Conservation (phyloP, 192 early-diverging fungal species). For the Allomyces macrogynus region DNA sequence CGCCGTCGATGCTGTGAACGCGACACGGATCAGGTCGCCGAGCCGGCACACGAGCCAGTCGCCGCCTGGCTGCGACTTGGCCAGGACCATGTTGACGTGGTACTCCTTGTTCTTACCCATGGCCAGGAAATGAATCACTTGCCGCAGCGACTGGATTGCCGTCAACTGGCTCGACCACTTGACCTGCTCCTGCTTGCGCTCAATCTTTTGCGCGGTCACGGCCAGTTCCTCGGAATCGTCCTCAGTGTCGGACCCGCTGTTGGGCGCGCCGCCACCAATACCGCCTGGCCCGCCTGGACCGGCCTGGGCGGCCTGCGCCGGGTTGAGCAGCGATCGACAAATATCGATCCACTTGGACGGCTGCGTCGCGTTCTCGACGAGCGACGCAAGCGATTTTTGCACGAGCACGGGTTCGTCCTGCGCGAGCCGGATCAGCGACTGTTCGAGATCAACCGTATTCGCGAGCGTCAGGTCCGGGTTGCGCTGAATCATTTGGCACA, state of each 20-base stretch:
- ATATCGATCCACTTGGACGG: too few species aligned
- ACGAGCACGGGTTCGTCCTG: not conserved
- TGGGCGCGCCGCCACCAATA: conserved; percentile 3
- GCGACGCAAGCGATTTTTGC: conserved; percentile 2
- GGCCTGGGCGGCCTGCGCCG: too few species aligned
- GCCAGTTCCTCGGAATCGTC: conserved; percentile 16
- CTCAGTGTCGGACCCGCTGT: conserved; percentile 23
- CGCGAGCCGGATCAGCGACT: not conserved
- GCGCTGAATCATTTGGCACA: not conserved
- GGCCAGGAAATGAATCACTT: conserved; percentile 38
- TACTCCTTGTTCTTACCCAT: conserved; percentile 24
- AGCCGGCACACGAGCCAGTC: conserved; percentile 59
- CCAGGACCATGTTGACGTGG: conserved; percentile 47
- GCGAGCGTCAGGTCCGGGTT: not conserved
- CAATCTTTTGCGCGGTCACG: conserved; percentile 4
- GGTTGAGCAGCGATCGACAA: too few species aligned
- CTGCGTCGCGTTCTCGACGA: not conserved
- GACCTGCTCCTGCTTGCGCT: not conserved
- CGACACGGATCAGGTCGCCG: conserved; percentile 70
- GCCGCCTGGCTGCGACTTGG: conserved; percentile 28
- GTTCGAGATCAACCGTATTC: not conserved
- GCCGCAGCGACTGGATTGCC: conserved; percentile 49
- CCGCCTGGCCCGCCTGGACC: not conserved
- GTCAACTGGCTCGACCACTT: conserved; percentile 62
- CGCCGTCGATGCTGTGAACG: conserved; percentile 69